These are phyloP conservation scores for Atractiella rhizophila DNA, from an alignment of 768 basidiomycete genomes.

Conservation along the genomic window DNA sequence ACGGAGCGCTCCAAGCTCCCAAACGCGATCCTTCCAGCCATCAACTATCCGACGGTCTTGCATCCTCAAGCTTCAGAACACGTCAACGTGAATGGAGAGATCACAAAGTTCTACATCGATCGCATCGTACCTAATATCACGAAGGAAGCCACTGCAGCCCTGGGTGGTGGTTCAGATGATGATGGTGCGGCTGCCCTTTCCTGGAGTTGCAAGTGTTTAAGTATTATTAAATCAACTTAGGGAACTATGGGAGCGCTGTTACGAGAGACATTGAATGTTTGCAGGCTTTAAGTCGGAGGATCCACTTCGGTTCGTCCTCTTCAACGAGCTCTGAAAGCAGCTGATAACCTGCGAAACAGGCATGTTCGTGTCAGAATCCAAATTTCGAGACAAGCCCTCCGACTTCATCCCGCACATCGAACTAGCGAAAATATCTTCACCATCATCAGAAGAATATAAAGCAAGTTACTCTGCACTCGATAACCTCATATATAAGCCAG, in stretches of 20 bases:
- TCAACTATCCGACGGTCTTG: conserved; percentile 50
- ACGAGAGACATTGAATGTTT: conserved; percentile 85
- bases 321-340: background rate
- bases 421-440: too few relatives aligned
- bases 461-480: conserved; percentile 48
- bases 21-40: conserved; percentile 45
- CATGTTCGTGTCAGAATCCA: conserved; percentile 96
- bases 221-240: too few relatives aligned
- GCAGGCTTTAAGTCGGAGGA: conserved; percentile 92
- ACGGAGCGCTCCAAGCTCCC: conserved; percentile 43
- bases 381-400: conserved; percentile 63
- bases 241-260: conserved; percentile 88
- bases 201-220: too few relatives aligned
- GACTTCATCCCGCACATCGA: conserved; percentile 82
- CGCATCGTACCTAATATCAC: conserved; percentile 77
- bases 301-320: conserved; percentile 61
- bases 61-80: conserved; percentile 34
- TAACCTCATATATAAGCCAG: conserved; percentile 83
- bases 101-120: conserved; percentile 66
- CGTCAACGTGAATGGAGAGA: conserved; percentile 64
- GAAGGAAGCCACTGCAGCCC: conserved; percentile 36
- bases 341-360: conserved; percentile 29
- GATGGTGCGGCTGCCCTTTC: too few relatives aligned
- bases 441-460: conserved; percentile 45
- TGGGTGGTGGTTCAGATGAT: conserved; percentile 46